phyloP scores from a whole-genome alignment of 176 grass and related monocot genomes.

The Aegilops umbellulata region DNA sequence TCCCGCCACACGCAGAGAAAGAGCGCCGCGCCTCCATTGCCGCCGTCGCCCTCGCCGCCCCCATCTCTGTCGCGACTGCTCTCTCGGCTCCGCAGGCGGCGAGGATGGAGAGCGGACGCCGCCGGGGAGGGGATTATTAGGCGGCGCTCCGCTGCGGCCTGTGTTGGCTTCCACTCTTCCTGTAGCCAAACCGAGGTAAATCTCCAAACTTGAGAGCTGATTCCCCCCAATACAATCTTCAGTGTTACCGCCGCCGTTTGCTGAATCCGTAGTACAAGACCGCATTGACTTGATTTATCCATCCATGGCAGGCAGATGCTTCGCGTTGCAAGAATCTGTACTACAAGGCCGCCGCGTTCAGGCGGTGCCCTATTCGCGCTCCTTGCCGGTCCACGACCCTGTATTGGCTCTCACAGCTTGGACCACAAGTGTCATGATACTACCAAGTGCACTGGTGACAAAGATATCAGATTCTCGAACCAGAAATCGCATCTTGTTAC shows the following conservation, averaged over 20 bases:
- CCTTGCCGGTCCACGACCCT: background rate
- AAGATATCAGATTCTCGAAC: background rate
- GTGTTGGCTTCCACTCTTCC: background rate
- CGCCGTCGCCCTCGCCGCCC: no score
- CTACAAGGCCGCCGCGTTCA: background rate
- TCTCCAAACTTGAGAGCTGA: background rate
- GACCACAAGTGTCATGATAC: background rate
- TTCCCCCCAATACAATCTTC: background rate
- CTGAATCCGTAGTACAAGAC: no score
- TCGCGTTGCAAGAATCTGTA: conserved; percentile 30
- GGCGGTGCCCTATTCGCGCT: background rate
- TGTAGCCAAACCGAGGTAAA: background rate
- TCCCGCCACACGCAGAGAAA: background rate
- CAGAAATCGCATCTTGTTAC: background rate
- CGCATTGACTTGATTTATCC: no score
- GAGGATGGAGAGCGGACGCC: no score
- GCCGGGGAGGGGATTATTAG: background rate
- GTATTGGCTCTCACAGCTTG: background rate
- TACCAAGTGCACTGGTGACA: background rate
- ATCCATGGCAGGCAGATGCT: conserved; percentile 28
- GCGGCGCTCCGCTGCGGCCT: background rate
- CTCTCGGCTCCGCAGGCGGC: background rate
- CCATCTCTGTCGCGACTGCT: background rate
- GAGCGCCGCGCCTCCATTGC: background rate
- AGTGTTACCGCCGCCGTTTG: background rate